These are phyloP conservation scores for Rheum nobile DNA, from an alignment of 148 eudicot species.

Conservation along the genomic window DNA sequence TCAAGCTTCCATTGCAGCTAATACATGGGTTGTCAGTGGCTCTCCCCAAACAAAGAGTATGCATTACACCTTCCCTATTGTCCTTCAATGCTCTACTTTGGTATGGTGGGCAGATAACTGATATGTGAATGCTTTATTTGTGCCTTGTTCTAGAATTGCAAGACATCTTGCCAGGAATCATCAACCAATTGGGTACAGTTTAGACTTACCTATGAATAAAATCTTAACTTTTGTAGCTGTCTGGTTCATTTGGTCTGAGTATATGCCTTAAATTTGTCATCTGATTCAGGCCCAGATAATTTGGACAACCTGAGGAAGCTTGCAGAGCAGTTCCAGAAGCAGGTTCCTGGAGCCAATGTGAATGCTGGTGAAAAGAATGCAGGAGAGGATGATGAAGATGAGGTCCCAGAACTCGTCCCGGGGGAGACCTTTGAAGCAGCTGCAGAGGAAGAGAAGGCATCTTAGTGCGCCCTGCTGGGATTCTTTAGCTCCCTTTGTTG, in stretches of 20 bases:
- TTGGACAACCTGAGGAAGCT: constrained; percentile 78
- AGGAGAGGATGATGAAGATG: constrained; percentile 72
- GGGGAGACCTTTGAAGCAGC: constrained; percentile 94
- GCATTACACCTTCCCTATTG: constrained; percentile 2
- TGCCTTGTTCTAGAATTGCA: constrained; percentile 46
- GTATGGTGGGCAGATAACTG: not conserved
- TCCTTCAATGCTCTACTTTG: not conserved
- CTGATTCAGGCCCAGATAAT: constrained; percentile 60
- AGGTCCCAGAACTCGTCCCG: constrained; percentile 81
- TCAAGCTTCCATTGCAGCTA: constrained; percentile 86
- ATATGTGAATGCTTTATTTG: not conserved
- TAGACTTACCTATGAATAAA: not conserved
- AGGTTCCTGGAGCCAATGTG: constrained; percentile 20
- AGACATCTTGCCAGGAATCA: constrained; percentile 83
- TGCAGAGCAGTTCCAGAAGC: constrained; percentile 71
- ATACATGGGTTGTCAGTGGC: constrained; percentile 96
- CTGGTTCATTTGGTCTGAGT: not conserved
- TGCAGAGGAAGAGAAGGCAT: constrained; percentile 49
- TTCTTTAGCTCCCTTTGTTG: not conserved
- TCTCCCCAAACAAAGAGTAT: constrained; percentile 86
- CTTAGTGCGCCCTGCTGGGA: not conserved
- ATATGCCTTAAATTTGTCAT: not conserved
- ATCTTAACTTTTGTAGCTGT: not conserved
- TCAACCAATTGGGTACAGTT: constrained; percentile 65
- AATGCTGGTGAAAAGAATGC: not conserved